Percentiles rank a stretch among this genome's conserved stretches.
phyloP scores from a whole-genome alignment of 495 filamentous ascomycete species.

The Penicillium psychrofluorescens region DNA sequence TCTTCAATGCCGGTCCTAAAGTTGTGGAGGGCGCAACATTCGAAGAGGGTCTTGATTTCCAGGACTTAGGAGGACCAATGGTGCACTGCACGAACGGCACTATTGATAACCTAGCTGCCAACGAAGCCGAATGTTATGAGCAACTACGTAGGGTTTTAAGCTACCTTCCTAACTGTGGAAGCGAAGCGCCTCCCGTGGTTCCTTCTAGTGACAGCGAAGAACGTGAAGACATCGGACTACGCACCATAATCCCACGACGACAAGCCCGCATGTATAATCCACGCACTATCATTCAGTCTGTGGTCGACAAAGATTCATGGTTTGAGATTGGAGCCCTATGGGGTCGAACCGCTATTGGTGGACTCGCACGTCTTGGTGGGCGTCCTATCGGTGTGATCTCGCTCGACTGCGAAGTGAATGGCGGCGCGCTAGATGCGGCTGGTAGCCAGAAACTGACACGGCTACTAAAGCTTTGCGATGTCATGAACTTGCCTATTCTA shows the following conservation, averaged over 20 bases:
- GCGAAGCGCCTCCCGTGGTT: conserved; percentile 43
- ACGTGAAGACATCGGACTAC: conserved; percentile 38
- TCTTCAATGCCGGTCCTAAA: conserved; percentile 59
- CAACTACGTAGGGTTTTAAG: conserved; percentile 48
- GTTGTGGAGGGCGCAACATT: conserved; percentile 55
- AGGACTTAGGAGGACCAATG: conserved; percentile 46
- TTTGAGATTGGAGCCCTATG: conserved; percentile 58
- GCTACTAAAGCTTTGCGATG: conserved; percentile 54
- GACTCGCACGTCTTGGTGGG: conserved; percentile 49
- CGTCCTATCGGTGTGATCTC: conserved; percentile 49
- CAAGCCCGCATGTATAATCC: conserved; percentile 55
- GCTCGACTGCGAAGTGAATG: conserved; percentile 52
- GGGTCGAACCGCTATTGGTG: conserved; percentile 54
- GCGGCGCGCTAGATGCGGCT: conserved; percentile 52
- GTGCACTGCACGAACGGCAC: conserved; percentile 61
- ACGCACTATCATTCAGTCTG: conserved; percentile 45
- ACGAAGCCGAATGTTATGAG: conserved; percentile 53
- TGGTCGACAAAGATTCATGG: conserved; percentile 48
- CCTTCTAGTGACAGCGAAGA: conserved; percentile 38
- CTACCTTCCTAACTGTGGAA: conserved; percentile 51
- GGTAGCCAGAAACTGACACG: conserved; percentile 53
- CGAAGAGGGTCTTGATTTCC: conserved; percentile 51
- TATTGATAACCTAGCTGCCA: conserved; percentile 54
- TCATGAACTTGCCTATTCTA: conserved; percentile 55
- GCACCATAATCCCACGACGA: conserved; percentile 49